A percentile compares a stretch with the other conserved stretches of the same genome.
Evolutionary conservation across 148 eudicot species (phyloP).

Genomic region (Oxyria digyna): DNA sequence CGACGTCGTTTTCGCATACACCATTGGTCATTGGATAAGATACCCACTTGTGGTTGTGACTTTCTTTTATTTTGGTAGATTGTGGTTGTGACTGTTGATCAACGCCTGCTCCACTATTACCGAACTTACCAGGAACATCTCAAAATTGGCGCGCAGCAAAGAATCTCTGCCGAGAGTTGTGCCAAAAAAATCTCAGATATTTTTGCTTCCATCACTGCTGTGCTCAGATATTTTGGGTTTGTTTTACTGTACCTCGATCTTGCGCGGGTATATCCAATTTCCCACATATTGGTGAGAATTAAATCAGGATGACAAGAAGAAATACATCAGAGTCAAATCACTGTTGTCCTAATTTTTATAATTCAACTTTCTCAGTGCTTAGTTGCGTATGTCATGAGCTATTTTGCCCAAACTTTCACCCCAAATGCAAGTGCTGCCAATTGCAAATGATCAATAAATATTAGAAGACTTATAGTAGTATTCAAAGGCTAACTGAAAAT

Average conservation of each 20-base stretch:
- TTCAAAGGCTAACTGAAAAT: too few species aligned
- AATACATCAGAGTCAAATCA: background rate
- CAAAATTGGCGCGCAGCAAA: background rate
- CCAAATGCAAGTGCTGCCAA: too few species aligned
- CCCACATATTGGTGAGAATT: background rate
- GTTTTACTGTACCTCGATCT: background rate
- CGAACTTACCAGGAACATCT: background rate
- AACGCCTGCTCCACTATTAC: background rate
- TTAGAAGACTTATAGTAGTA: too few species aligned
- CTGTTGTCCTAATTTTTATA: background rate
- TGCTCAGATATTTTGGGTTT: background rate
- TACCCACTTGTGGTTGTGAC: background rate
- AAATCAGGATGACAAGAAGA: background rate
- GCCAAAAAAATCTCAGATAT: background rate
- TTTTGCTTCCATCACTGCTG: background rate
- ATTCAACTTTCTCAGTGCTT: background rate
- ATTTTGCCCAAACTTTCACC: too few species aligned
- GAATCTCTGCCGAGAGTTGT: background rate
- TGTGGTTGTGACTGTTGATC: background rate
- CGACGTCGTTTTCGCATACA: constrained; percentile 5
- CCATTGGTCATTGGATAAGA: background rate
- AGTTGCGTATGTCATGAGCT: background rate
- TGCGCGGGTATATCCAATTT: background rate
- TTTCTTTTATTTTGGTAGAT: too few species aligned
- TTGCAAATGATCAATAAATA: too few species aligned